Base-by-base conservation (phyloP, 1,139 yeast species). In the Suhomyces bokatorum region DNA sequence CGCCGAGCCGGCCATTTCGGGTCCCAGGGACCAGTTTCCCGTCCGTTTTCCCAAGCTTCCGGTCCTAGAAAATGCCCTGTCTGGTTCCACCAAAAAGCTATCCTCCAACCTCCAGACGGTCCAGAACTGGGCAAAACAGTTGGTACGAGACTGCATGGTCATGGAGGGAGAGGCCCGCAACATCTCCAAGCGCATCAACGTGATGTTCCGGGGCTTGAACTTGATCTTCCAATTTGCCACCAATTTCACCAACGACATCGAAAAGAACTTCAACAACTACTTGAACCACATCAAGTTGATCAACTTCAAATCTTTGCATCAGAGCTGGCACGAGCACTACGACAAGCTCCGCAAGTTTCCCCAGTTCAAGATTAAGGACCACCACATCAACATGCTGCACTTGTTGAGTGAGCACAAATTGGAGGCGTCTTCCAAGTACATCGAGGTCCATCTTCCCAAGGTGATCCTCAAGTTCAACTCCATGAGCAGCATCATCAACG, bases 171-270 rank as follows among this genome's bases (percentile, higher is more conserved):
- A 52, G 16, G 54, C 60, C 20, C 58, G 56, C 26, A 48, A 44
- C 6, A 51, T 58, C 27, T 54, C 64, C 4, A 58, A 53, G 30
- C 68, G 66, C 29, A 64, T 73, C 37, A 74, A 72, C 48, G 58
- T 59, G 37, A 67, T 83, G 20, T 70, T 83, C 56, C 73, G 75
- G 41, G 73, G 86, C 14, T 63, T 84, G 32, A 77, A 73, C 47
- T 77, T 81, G 5, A 73, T 84, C 8, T 73, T 78, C 42, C 85
- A 82, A 55, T 84, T 84, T 58, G 74, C 81, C 36, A 74, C 80
- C 27, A 68, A 73, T 37, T 80, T 79, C 58, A 69, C 77, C 31
- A 57, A 63, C 50, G 78, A 77, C 43, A 66, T 79, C 33, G 83
- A 80, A 45, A 80, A 77, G 52, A 69, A 68, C 32, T 81, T 80